Base-by-base conservation (phyloP, 257 asterid genomes). In the Ophiorrhiza pumila region DNA sequence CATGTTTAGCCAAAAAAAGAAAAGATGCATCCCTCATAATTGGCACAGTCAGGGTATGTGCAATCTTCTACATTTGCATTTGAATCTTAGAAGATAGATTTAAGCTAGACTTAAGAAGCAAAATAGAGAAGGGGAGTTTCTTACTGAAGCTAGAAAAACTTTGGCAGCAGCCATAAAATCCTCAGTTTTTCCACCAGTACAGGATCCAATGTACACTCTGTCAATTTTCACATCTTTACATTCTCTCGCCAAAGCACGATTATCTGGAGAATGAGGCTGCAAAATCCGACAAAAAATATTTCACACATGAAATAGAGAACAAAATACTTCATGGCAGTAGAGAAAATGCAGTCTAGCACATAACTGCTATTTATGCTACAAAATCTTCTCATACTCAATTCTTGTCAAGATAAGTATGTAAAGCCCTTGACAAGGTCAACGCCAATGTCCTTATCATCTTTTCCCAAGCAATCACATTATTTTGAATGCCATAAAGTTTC, bases 151-250 rank as follows among this genome's bases (percentile, higher is more conserved):
- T 71, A 88, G 93, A 59, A 94, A 85, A 71, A 90, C 84, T 90
- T 84, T 94, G 42, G 99, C 99, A 72, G 97, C 97, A 71, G 97
- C 97, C 95, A 91, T 85, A 80, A 94, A 94, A 85, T 94, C 99
- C 80, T 94, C 98, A 3, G 95, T 90, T 81, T 94, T 94, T 22
- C 97, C 97, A 86, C 99, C 95, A 68, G 97, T 91, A 80, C 99
- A 94, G 58, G 97, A 94, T 77, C 99, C 99, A 71, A 91, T 91
- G 69, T 94, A 94, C 22, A 93, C 98, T 81, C 98, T 84, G 80
- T 91, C 97, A 55, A 91, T 93, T 76, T 93, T 89, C 83, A 91
- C 96, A 76, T 91, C 96, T 85, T 86, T 84, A 88, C 99, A 91
- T 82, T 91, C 98, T 82, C 98, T 83, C 32, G 98, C 98, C 83